These are phyloP conservation scores for Phallus indusiatus DNA, from an alignment of 768 basidiomycete species.

Conservation along the genomic window DNA sequence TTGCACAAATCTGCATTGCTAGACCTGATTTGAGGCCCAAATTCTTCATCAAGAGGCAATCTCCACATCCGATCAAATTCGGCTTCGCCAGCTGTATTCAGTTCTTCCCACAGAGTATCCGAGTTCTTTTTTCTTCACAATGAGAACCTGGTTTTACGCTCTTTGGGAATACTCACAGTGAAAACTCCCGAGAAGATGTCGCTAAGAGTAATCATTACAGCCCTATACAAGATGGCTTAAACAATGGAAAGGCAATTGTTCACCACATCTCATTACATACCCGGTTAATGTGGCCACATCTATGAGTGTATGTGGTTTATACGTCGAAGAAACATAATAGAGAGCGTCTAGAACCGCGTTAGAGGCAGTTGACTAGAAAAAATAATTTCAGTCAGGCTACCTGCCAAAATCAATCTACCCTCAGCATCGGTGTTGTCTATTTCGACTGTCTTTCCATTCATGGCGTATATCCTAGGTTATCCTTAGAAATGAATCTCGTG, in stretches of 20 bases:
- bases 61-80: slow-evolving; percentile 86
- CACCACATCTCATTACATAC: slow-evolving; percentile 25
- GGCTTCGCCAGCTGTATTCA: slow-evolving; percentile 57
- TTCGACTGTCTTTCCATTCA: slow-evolving; percentile 84
- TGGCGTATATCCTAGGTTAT: slow-evolving; percentile 55
- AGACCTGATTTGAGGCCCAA: slow-evolving; percentile 61
- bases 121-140: slow-evolving; percentile 39
- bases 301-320: slow-evolving; percentile 72
- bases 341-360: slow-evolving; percentile 51
- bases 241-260: neutral
- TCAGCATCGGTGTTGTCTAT: slow-evolving; percentile 86
- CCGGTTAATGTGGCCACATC: slow-evolving; percentile 85
- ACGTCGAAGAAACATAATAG: slow-evolving; percentile 69
- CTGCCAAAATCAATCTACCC: slow-evolving; percentile 66
- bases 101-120: slow-evolving; percentile 61
- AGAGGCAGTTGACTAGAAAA: neutral
- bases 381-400: slow-evolving; percentile 26
- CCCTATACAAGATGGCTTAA: slow-evolving; percentile 32
- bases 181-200: slow-evolving; percentile 74
- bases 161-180: slow-evolving; percentile 36
- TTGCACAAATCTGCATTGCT: slow-evolving; percentile 81
- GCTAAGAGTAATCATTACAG: slow-evolving; percentile 65
- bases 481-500: neutral
- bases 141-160: neutral
- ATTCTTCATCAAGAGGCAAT: slow-evolving; percentile 81